phyloP scores from a whole-genome alignment of 768 basidiomycete species.

The Fibroporia radiculosa region DNA sequence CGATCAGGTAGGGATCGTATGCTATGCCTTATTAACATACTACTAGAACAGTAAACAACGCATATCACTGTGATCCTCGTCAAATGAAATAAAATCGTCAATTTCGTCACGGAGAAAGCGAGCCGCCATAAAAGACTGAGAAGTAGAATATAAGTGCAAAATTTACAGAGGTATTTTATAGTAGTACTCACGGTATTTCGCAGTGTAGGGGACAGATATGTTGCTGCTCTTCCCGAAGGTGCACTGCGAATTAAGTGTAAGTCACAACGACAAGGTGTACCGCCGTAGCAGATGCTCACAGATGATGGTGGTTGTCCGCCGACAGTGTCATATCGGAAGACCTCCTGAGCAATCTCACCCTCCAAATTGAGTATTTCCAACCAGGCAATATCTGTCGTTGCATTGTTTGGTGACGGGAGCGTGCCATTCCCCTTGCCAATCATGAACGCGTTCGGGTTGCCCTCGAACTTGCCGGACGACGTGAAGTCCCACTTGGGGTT shows the following conservation, averaged over 20 bases:
- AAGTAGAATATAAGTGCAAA: background rate
- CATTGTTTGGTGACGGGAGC: conserved; percentile 20
- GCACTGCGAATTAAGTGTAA: conserved; percentile 11
- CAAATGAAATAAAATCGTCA: too few species aligned
- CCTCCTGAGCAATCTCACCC: conserved; percentile 20
- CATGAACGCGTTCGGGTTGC: conserved; percentile 17
- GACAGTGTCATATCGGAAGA: conserved; percentile 23
- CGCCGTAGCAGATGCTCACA: conserved; percentile 10
- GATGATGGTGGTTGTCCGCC: conserved; percentile 27
- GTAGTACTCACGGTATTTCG: conserved; percentile 16
- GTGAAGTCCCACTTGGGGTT: conserved; percentile 29
- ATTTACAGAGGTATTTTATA: background rate
- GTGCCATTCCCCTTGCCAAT: conserved; percentile 19
- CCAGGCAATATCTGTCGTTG: conserved; percentile 29
- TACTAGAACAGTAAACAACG: too few species aligned
- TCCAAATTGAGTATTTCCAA: conserved; percentile 22
- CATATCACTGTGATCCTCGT: too few species aligned
- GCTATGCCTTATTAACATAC: too few species aligned
- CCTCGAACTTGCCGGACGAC: conserved; percentile 15
- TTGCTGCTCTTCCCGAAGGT: conserved; percentile 13
- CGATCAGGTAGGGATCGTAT: too few species aligned
- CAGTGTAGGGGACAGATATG: conserved; percentile 19
- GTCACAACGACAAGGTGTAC: background rate
- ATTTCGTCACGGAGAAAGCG: too few species aligned
- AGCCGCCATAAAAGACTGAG: conserved; percentile 22